phyloP scores from a whole-genome alignment of 1,284 basidiomycete genomes.

The Pseudozyma sp. region DNA sequence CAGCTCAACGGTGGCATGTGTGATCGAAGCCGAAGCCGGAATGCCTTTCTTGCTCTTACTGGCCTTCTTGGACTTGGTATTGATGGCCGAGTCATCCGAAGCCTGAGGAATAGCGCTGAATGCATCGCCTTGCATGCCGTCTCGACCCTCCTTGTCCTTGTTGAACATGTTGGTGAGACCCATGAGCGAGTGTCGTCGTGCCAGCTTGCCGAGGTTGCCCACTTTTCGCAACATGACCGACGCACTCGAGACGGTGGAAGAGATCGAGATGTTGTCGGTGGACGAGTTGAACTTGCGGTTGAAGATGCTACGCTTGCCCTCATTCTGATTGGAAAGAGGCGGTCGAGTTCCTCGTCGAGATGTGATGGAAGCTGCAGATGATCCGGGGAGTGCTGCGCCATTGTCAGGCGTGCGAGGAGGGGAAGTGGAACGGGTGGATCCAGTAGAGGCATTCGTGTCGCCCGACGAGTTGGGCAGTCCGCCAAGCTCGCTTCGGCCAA shows the following conservation, averaged over 20 bases:
- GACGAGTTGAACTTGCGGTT: constrained; percentile 91
- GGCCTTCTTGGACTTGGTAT: constrained; percentile 66
- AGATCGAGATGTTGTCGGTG: constrained; percentile 96
- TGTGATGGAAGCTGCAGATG: constrained; percentile 62
- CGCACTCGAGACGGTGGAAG: constrained; percentile 94
- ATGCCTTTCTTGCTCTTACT: constrained; percentile 73
- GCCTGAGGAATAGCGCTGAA: constrained; percentile 71
- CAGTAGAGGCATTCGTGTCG: constrained; percentile 60
- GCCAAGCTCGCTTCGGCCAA: constrained; percentile 31
- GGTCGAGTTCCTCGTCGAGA: constrained; percentile 59
- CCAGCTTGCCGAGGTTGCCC: constrained; percentile 90
- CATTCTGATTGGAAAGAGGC: constrained; percentile 52
- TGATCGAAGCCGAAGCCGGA: constrained; percentile 80
- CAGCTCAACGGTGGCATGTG: constrained; percentile 85
- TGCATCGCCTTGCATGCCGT: constrained; percentile 72
- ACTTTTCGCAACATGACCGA: constrained; percentile 98
- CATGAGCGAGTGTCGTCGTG: constrained; percentile 86
- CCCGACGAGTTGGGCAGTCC: constrained; percentile 51
- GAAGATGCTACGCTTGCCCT: constrained; percentile 76
- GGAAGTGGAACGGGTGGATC: constrained; percentile 61
- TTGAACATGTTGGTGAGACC: constrained; percentile 86
- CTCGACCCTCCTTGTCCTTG: constrained; percentile 75
- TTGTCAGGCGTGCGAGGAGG: constrained; percentile 62
- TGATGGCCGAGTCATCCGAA: constrained; percentile 69
- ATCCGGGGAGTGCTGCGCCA: constrained; percentile 43